phyloP scores from a whole-genome alignment of 768 basidiomycete species.

The Pholiota microspora region DNA sequence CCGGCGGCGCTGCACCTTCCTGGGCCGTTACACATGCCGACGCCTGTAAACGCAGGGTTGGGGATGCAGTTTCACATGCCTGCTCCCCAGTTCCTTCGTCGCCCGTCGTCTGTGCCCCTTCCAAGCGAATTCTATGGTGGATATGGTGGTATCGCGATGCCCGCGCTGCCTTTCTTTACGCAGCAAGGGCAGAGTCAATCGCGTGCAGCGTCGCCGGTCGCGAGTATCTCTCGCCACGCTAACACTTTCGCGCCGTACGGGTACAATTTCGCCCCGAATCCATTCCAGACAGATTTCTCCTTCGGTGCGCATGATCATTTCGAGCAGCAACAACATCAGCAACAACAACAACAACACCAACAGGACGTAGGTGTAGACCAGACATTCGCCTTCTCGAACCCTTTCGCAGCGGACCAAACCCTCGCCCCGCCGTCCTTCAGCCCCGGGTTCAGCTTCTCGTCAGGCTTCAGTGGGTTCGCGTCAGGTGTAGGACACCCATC shows the following conservation, averaged over 20 bases:
- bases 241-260: not conserved
- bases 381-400: not conserved
- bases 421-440: constrained; percentile 25
- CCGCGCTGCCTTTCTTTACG: constrained; percentile 22
- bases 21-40: not conserved
- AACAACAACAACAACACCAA: not conserved
- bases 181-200: not conserved
- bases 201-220: not conserved
- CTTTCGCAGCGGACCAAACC: constrained; percentile 8
- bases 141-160: constrained; percentile 40
- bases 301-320: not conserved
- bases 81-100: constrained; percentile 46
- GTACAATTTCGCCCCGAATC: not conserved
- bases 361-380: not conserved
- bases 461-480: too few relatives aligned
- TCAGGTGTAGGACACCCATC: constrained; percentile 1
- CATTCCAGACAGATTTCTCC: not conserved
- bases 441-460: not conserved
- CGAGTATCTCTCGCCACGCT: constrained; percentile 2
- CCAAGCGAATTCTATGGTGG: constrained; percentile 39
- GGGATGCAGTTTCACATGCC: constrained; percentile 14
- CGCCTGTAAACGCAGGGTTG: not conserved
- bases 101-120: constrained; percentile 64
- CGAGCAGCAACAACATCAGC: not conserved
- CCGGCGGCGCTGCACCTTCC: not conserved